These are phyloP conservation scores for Aciculoconidium aculeatum DNA, from an alignment of 805 yeast genomes.

Conservation along the genomic window DNA sequence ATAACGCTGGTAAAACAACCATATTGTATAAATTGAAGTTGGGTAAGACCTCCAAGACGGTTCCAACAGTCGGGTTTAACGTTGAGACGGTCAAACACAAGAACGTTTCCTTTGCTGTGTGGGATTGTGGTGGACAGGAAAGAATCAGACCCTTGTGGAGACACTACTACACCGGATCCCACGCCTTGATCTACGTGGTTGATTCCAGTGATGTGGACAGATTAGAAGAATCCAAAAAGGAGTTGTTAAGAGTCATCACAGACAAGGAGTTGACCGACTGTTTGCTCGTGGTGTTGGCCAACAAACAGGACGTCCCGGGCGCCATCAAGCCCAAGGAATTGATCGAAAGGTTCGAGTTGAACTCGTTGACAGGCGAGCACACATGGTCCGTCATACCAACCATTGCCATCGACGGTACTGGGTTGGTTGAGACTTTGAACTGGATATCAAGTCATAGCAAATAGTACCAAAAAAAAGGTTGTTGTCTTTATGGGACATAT, in stretches of 20 bases:
- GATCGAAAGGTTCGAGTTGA: constrained; percentile 64
- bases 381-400: constrained; percentile 91
- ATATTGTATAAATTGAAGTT: constrained; percentile 77
- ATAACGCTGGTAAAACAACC: constrained; percentile 91
- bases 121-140: constrained; percentile 97
- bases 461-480: too few relatives aligned
- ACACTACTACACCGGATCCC: constrained; percentile 90
- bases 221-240: constrained; percentile 71
- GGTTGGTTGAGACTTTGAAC: constrained; percentile 78
- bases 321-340: constrained; percentile 76
- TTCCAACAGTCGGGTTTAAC: constrained; percentile 92
- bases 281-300: constrained; percentile 77
- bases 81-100: constrained; percentile 81
- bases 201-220: constrained; percentile 74
- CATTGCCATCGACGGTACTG: constrained; percentile 85
- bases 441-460: constrained; percentile 71
- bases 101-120: constrained; percentile 77
- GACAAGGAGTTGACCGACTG: constrained; percentile 84
- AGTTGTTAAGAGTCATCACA: constrained; percentile 67
- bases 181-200: constrained; percentile 85
- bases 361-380: constrained; percentile 53
- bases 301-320: constrained; percentile 73
- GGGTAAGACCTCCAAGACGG: constrained; percentile 69
- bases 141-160: constrained; percentile 91
- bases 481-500: too few relatives aligned